Evolutionary conservation across 2,329 filamentous ascomycete species (phyloP), one percentile per base, ranked within the genome.

Genomic region (Clonostachys byssicola): DNA sequence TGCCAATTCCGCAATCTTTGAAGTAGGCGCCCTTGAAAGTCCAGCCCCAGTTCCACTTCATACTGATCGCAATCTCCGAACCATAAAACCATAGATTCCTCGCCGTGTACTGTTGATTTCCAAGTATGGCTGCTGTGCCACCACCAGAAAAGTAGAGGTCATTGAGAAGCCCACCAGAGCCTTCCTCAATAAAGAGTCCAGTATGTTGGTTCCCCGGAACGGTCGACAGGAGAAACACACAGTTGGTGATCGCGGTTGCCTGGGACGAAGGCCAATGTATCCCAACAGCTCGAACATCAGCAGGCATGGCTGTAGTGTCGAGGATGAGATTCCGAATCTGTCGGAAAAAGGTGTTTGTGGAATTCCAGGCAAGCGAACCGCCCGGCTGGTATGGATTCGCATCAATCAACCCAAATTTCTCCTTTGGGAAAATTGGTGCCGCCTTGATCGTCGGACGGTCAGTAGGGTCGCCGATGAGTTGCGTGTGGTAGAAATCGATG

Each of bases 1-100:
- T 71, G 12, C 85, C 87, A 34, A 87, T 71, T 10, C 69, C 68
- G 58, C 83, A 87, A 58, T 85, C 74, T 57, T 80, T 75, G 63
- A 89, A 79, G 23, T 65, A 70, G 17, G 88, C 60, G 18, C 78
- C 81, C 64, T 87, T 86, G 70, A 88, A 87, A 6, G 81, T 85
- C 83, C 85, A 90, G 2, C 81, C 78, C 87, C 86, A 90, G 61
- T 86, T 80, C 86, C 86, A 90, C 51, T 85, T 78, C 71, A 88
- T 83, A 61, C 77, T 78, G 49, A 89, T 81, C 42, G 83, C 87
- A 12, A 82, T 86, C 55, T 82, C 70, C 54, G 81, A 79, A 50
- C 77, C 72, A 55, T 78, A 79, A 65, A 89, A 86, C 18, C 75
- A 82, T 54, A 88, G 59, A 58, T 89, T 88, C 23, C 83, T 75